Conservation (phyloP, 2,329 filamentous ascomycete species). For the Phialemoniopsis sp. region DNA sequence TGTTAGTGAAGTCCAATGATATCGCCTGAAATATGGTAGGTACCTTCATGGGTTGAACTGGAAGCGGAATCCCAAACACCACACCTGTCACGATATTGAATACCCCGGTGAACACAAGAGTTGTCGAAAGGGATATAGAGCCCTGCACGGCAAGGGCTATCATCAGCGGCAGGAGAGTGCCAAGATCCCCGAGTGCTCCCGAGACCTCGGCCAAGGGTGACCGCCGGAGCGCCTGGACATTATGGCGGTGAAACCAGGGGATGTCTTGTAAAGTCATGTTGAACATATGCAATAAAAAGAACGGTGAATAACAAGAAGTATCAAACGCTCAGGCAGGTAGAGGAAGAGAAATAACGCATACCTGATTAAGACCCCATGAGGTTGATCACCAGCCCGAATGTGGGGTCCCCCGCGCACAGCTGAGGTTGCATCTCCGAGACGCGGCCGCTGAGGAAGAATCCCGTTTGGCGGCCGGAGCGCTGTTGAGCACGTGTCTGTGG, state of each 20-base stretch:
- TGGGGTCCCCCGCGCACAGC: no score
- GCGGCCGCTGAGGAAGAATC: no score
- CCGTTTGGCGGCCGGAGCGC: no score
- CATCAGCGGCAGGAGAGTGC: conserved; percentile 84
- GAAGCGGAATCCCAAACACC: conserved; percentile 82
- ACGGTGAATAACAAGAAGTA: neutral
- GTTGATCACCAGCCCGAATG: no score
- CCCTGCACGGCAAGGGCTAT: conserved; percentile 76
- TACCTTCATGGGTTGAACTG: conserved; percentile 83
- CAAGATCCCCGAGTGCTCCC: conserved; percentile 81
- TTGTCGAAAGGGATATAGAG: conserved; percentile 78
- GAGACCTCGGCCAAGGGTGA: conserved; percentile 70
- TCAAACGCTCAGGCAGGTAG: no score
- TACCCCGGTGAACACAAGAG: conserved; percentile 81
- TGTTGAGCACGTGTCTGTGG: no score
- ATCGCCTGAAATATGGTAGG: neutral
- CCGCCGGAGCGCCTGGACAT: conserved; percentile 40
- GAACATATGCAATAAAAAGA: neutral
- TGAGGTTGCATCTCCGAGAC: no score
- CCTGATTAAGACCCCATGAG: no score
- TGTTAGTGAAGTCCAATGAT: neutral
- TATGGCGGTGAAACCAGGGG: conserved; percentile 35
- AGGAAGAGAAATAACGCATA: no score
- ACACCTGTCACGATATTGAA: conserved; percentile 82
- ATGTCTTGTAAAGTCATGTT: conserved; percentile 18